Percentiles rank a stretch among this genome's conserved stretches.
These are phyloP conservation scores for Thielaviopsis euricoi DNA, from an alignment of 2,329 filamentous ascomycete genomes.

Conservation along the genomic window DNA sequence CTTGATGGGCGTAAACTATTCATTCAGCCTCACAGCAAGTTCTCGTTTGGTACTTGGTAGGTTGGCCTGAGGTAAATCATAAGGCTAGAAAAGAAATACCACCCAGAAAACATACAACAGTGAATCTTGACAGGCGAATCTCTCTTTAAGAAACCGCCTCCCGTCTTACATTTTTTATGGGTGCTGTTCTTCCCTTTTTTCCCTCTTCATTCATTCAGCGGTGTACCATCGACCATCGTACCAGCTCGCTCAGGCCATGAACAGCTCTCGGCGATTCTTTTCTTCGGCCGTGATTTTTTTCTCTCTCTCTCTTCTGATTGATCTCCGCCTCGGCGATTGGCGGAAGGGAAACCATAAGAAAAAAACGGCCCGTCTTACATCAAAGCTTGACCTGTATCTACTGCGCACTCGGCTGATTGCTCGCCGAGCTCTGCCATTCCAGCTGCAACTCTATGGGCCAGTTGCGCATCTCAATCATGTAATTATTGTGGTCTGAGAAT, in stretches of 20 bases:
- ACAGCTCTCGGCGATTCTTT: background rate
- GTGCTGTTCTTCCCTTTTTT: background rate
- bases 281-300: background rate
- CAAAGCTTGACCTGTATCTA: no score
- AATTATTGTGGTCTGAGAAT: constrained; percentile 46
- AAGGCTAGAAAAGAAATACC: no score
- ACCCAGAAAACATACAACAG: no score
- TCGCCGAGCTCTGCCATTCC: no score
- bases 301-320: no score
- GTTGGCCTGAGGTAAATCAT: no score
- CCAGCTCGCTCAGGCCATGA: background rate
- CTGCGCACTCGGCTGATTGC: background rate
- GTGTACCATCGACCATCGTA: no score
- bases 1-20: background rate
- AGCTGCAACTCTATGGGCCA: constrained; percentile 50
- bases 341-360: no score
- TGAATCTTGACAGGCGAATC: background rate
- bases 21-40: background rate
- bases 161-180: background rate
- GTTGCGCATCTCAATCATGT: constrained; percentile 58
- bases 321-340: background rate
- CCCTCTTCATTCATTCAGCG: background rate
- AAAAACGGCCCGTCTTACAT: background rate
- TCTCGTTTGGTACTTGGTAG: background rate
- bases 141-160: no score